phyloP scores from a whole-genome alignment of 208 protist genomes.

The Wallacemonas sp. region DNA sequence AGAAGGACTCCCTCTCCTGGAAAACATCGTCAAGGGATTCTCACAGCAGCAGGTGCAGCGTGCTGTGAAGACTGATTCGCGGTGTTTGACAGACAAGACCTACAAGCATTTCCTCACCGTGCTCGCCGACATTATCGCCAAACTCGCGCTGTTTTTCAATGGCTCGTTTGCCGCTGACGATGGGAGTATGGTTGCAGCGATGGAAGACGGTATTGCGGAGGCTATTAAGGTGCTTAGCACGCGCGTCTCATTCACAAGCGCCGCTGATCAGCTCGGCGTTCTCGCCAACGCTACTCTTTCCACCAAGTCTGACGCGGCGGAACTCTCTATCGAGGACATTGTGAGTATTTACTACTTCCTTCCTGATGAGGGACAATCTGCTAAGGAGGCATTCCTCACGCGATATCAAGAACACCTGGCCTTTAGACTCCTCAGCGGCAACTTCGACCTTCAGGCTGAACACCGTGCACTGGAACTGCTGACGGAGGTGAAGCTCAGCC shows the following conservation, averaged over 20 bases:
- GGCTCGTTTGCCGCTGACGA: constrained; percentile 10
- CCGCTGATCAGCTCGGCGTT: not conserved
- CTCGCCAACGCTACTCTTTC: not conserved
- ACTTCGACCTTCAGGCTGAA: constrained; percentile 25
- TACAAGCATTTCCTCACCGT: constrained; percentile 16
- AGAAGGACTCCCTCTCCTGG: not conserved
- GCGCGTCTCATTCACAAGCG: not conserved
- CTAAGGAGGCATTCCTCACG: constrained; percentile 37
- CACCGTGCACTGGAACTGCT: constrained; percentile 28
- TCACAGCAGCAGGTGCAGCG: not conserved
- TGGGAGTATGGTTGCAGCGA: constrained; percentile 34
- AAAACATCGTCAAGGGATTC: not conserved
- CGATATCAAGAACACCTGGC: constrained; percentile 35
- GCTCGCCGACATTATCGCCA: constrained; percentile 13
- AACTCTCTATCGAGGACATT: constrained; percentile 36
- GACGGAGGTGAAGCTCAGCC: constrained; percentile 37
- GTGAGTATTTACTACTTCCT: constrained; percentile 50
- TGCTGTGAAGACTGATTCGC: constrained; percentile 5
- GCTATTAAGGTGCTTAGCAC: constrained; percentile 19
- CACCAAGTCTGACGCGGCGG: not conserved
- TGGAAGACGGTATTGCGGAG: constrained; percentile 36
- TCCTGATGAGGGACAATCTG: constrained; percentile 25
- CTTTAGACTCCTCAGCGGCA: constrained; percentile 26
- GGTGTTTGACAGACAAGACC: not conserved
- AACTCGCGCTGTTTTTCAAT: constrained; percentile 19